Conservation (phyloP, 352 stramenopile genomes). For the Globisporangium abappressorium region DNA sequence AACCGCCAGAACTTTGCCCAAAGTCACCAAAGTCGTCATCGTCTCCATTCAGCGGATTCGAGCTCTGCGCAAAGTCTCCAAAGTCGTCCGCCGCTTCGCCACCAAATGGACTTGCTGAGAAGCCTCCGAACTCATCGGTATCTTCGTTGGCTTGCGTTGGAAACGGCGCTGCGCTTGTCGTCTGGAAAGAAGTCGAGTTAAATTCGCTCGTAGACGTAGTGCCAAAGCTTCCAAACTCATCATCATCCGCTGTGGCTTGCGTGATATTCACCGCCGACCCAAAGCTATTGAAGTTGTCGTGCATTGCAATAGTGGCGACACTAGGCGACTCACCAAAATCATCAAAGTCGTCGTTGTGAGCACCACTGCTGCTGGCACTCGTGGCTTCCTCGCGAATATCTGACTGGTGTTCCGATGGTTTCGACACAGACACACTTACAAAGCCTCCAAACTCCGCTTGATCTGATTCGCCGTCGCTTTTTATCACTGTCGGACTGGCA, state of each 20-base stretch:
- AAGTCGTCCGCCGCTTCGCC: slow-evolving; percentile 33
- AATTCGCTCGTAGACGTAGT: not conserved
- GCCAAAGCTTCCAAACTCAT: slow-evolving; percentile 11
- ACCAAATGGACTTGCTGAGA: not conserved
- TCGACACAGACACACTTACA: not conserved
- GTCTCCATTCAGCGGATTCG: not conserved
- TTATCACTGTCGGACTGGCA: not conserved
- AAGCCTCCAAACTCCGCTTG: not conserved
- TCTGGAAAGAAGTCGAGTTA: not conserved
- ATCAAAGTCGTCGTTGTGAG: not conserved
- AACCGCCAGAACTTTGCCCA: not conserved
- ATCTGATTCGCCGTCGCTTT: not conserved
- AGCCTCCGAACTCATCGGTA: not conserved
- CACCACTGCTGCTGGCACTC: not conserved
- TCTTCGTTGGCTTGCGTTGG: not conserved
- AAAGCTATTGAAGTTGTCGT: not conserved
- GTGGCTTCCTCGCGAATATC: not conserved
- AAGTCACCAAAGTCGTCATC: slow-evolving; percentile 36
- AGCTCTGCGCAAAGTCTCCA: slow-evolving; percentile 16
- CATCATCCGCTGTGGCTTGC: not conserved
- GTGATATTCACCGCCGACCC: too few species aligned
- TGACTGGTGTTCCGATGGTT: not conserved
- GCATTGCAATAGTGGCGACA: not conserved
- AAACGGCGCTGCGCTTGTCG: not conserved
- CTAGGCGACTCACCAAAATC: not conserved